Conservation (phyloP, 2,329 filamentous ascomycete species). For the Metarhizium brunneum region DNA sequence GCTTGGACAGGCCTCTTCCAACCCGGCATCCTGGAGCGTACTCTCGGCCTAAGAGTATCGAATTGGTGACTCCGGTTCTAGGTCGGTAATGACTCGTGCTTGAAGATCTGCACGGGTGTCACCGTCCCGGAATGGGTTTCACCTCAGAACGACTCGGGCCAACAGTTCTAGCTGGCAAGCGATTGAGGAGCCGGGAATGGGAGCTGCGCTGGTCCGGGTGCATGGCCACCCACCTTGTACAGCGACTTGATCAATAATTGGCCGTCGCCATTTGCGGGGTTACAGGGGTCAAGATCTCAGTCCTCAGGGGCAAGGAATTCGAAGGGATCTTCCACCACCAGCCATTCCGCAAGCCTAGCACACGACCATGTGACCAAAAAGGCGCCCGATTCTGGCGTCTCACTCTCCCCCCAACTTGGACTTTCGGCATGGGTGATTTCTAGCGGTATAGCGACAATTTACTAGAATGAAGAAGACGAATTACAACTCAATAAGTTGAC, state of each 20-base stretch:
- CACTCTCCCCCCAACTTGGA: no score
- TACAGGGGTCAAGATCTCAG: conserved; percentile 4
- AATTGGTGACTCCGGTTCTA: conserved; percentile 52
- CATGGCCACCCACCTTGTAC: background rate
- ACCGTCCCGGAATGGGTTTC: background rate
- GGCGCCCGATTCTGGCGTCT: background rate
- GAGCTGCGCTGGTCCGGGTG: background rate
- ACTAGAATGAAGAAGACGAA: background rate
- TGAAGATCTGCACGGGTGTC: background rate
- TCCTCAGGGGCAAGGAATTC: background rate
- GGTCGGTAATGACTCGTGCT: conserved; percentile 28
- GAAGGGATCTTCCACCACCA: background rate
- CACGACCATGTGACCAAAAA: background rate
- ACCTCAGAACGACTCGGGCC: background rate
- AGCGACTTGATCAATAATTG: conserved; percentile 1
- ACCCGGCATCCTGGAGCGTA: conserved; percentile 44
- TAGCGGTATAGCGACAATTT: no score
- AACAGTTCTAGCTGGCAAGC: background rate
- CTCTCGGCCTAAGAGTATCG: conserved; percentile 52
- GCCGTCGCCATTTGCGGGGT: conserved; percentile 7
- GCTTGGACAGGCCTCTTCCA: conserved; percentile 47
- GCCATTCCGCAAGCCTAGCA: background rate
- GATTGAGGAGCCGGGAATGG: background rate
- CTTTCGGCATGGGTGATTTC: no score
- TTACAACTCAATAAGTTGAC: background rate